Evolutionary conservation across 805 yeast genomes (phyloP), one percentile per base, ranked within the genome.

Genomic region (Ascoidea tarda): DNA sequence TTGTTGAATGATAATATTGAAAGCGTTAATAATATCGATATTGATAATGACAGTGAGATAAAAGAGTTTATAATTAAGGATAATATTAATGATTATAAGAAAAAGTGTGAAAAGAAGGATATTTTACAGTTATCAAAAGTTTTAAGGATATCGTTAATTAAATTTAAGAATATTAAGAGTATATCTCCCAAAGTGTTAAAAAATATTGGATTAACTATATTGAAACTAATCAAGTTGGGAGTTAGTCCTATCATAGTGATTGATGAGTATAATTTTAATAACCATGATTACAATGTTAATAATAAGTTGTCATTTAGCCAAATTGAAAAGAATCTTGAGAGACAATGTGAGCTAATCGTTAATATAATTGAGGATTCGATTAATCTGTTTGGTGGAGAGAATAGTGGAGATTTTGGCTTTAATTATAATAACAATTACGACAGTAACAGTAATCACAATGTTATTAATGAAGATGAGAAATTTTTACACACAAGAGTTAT

Each of bases 231-330:
- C 12, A 72, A 74, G 51, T 65, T 85, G 14, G 97, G 97, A 0
- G 78, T 85, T 1, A 77, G 84, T 12, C 95, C 96, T 0, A 67
- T 89, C 0, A 72, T 87, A 44, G 68, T 87, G 1, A 59, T 85
- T 33, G 89, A 82, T 49, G 66, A 69, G 10, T 64, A 63, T 21
- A 58, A 60, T 21, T 51, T 55, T 50, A 58, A 52, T 33, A 56
- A 50, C 55, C 52, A 49, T 60, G 58, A 49, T 63, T 57, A 51
- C 46, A 54, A 38, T 56, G 66, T 59, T 54, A 70, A 63, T 55
- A 60, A 56, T 52, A 54, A 46, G 51, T 49, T 16, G 52, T 60
- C 48, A 31, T 56, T 49, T 53, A 57, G 51, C 55, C 56, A 48
- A 57, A 56, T 46, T 55, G 58, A 38, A 33, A 32, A 51, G 32